Conservation (phyloP, 1,284 basidiomycete species). For the Boletus mariae region DNA sequence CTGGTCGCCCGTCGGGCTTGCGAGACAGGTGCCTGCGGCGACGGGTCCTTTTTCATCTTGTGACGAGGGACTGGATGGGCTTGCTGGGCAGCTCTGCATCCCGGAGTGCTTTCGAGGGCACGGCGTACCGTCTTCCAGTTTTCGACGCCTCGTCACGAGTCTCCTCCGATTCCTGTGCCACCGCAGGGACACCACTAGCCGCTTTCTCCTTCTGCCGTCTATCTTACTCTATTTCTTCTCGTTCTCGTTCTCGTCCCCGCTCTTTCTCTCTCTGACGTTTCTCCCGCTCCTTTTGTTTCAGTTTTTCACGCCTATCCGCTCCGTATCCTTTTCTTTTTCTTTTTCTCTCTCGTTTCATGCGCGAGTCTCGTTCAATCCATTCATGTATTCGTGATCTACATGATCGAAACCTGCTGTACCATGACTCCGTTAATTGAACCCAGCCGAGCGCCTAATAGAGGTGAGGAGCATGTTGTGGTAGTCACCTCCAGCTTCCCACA, state of each 20-base stretch:
- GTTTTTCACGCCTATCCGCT: conserved; percentile 24
- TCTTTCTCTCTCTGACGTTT: conserved; percentile 22
- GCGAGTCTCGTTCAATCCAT: background rate
- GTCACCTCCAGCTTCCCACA: conserved; percentile 56
- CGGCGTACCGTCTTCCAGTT: conserved; percentile 31
- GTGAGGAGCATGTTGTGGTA: conserved; percentile 37
- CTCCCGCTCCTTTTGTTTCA: conserved; percentile 21
- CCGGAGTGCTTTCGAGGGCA: conserved; percentile 14
- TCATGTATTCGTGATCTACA: background rate
- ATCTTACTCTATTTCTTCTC: conserved; percentile 25
- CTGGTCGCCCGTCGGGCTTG: conserved; percentile 23
- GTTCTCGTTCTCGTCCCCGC: conserved; percentile 14
- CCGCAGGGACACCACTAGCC: conserved; percentile 1
- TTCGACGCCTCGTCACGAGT: conserved; percentile 35
- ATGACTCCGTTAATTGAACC: conserved; percentile 16
- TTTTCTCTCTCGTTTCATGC: no score
- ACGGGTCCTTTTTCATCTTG: conserved; percentile 37
- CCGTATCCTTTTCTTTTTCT: no score
- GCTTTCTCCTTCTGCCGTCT: conserved; percentile 25
- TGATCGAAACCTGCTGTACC: background rate
- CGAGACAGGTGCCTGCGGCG: conserved; percentile 15
- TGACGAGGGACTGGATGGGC: conserved; percentile 23
- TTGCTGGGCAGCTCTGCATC: conserved; percentile 35
- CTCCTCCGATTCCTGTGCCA: conserved; percentile 10
- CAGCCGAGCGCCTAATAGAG: conserved; percentile 23